A percentile compares a stretch with the other conserved stretches of the same genome.
These are phyloP conservation scores for Tolypocladium amazonense DNA, from an alignment of 2,329 filamentous ascomycete genomes.

Conservation along the genomic window DNA sequence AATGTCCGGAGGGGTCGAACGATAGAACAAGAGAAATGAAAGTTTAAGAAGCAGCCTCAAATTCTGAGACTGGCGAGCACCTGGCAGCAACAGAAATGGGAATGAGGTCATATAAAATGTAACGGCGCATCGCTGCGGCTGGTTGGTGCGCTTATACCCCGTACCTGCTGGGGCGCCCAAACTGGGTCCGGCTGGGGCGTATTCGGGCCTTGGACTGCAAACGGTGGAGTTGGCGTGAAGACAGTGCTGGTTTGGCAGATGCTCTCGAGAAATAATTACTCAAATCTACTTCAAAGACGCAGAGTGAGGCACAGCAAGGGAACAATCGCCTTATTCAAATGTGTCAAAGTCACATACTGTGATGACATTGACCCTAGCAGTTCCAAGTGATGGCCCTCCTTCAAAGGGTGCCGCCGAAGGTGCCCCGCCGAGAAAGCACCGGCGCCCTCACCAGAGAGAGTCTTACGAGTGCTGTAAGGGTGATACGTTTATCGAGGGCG, in stretches of 20 bases:
- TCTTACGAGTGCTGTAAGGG: background rate
- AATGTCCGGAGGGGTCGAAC: no score
- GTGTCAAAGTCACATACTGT: no score
- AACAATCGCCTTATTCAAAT: no score
- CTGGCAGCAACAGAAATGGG: background rate
- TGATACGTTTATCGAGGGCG: background rate
- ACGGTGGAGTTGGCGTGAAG: background rate
- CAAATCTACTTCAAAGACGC: no score
- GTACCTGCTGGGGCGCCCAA: background rate
- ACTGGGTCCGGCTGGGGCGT: background rate
- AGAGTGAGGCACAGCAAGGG: no score
- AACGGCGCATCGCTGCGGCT: background rate
- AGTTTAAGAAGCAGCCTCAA: background rate
- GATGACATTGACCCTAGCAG: background rate
- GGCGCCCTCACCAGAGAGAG: background rate
- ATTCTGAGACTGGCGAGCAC: background rate
- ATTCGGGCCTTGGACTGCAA: background rate
- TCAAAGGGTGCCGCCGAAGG: background rate
- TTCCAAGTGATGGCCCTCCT: background rate
- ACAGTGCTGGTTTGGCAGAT: background rate
- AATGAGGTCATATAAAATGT: slow-evolving; percentile 1
- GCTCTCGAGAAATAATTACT: no score
- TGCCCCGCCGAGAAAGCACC: background rate
- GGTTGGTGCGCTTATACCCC: background rate
- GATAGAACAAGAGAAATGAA: background rate